phyloP scores from a whole-genome alignment of 306 rosid genomes.

The Boehmeria nivea region DNA sequence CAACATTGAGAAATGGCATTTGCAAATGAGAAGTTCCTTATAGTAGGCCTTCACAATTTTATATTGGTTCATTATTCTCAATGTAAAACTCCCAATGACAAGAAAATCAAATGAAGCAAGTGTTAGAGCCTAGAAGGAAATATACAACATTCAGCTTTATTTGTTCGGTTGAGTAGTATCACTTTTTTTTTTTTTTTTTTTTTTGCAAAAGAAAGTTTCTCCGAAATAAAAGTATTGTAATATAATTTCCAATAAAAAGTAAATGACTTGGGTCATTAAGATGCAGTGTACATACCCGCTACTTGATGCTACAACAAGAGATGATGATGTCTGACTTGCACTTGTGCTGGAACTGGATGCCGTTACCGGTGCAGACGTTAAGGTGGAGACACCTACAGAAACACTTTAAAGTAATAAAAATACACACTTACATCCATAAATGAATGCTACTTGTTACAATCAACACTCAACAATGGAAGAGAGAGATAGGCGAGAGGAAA shows the following conservation, averaged over 20 bases:
- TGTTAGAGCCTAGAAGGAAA: background rate
- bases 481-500: no score
- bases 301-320: slow-evolving; percentile 59
- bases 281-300: slow-evolving; percentile 55
- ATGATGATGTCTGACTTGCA: slow-evolving; percentile 52
- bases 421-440: slow-evolving; percentile 6
- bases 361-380: slow-evolving; percentile 42
- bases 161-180: no score
- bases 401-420: slow-evolving; percentile 9
- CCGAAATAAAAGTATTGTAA: background rate
- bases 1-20: background rate
- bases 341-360: slow-evolving; percentile 42
- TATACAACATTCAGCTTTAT: background rate
- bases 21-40: background rate
- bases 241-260: background rate
- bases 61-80: background rate
- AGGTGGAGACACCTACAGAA: slow-evolving; percentile 47
- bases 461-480: background rate
- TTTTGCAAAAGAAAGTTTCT: background rate
- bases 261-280: background rate
- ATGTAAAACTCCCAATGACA: background rate
- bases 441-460: background rate
- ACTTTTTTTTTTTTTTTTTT: no score
- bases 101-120: background rate
- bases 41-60: background rate